phyloP scores from a whole-genome alignment of 371 early-diverging fungal species.

The Mucor circinelloides region DNA sequence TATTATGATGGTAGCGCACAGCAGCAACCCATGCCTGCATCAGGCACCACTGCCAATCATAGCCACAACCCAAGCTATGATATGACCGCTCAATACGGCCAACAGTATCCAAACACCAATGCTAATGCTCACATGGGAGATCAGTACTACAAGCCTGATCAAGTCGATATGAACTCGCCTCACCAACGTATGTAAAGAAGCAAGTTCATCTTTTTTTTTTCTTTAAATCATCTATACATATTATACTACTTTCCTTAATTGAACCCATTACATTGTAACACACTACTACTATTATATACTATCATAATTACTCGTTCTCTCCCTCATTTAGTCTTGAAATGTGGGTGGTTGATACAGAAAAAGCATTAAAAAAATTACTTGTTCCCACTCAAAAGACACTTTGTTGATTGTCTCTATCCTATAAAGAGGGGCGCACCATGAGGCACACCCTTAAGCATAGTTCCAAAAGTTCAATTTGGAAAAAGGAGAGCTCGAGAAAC shows the following conservation, averaged over 20 bases:
- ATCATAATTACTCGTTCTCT: not conserved
- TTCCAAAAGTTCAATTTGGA: too few relatives aligned
- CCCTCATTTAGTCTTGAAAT: not conserved
- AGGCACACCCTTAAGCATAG: too few relatives aligned
- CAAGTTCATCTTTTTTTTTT: not conserved
- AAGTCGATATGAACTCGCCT: constrained; percentile 17
- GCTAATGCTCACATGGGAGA: constrained; percentile 1
- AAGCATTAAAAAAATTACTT: not conserved
- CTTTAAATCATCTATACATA: not conserved
- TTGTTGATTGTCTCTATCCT: too few relatives aligned
- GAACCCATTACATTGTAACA: not conserved
- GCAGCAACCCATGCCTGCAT: not conserved
- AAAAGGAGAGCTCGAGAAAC: too few relatives aligned
- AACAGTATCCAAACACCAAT: constrained; percentile 1
- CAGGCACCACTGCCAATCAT: not conserved
- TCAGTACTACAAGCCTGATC: constrained; percentile 28
- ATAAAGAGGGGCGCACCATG: too few relatives aligned
- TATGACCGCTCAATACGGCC: constrained; percentile 8
- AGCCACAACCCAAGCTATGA: constrained; percentile 1
- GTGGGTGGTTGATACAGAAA: not conserved
- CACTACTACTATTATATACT: not conserved
- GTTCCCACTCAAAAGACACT: too few relatives aligned
- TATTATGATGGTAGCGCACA: constrained; percentile 14
- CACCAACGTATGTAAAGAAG: not conserved
- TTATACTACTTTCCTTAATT: not conserved